Percentiles rank a stretch among this genome's conserved stretches.
phyloP scores from a whole-genome alignment of 768 basidiomycete species.

The Tephrocybe sp. region DNA sequence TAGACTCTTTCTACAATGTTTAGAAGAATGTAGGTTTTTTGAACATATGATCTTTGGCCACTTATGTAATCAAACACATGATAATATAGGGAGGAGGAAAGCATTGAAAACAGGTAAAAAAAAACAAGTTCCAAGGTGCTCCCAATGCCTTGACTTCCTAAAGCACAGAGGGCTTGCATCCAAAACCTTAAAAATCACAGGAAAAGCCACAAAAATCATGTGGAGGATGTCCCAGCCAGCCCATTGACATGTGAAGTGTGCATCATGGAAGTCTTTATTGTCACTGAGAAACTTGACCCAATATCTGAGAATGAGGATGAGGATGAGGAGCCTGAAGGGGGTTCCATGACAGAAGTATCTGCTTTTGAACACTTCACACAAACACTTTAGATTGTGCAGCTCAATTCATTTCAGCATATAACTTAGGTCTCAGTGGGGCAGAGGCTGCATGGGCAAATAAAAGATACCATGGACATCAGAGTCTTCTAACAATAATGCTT shows the following conservation, averaged over 20 bases:
- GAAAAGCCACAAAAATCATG: neutral
- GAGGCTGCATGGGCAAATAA: constrained; percentile 13
- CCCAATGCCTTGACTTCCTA: neutral
- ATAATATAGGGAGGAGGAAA: neutral
- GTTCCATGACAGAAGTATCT: neutral
- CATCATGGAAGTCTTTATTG: neutral
- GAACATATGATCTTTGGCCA: neutral
- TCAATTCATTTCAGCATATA: constrained; percentile 10
- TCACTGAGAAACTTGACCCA: neutral
- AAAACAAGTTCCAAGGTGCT: neutral
- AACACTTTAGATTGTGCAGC: neutral
- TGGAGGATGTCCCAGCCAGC: neutral
- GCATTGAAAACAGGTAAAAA: neutral
- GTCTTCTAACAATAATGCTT: constrained; percentile 10
- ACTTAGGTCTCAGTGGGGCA: constrained; percentile 7
- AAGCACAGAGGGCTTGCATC: neutral
- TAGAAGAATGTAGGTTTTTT: neutral
- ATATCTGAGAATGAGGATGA: neutral
- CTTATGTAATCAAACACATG: neutral
- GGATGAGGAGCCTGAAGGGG: neutral
- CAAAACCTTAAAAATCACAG: neutral
- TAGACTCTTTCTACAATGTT: neutral
- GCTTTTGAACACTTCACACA: neutral
- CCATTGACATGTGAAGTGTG: neutral
- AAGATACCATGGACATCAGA: constrained; percentile 11